Evolutionary conservation across 768 basidiomycete species (phyloP).

Genomic region (Leccinum incarnatum): DNA sequence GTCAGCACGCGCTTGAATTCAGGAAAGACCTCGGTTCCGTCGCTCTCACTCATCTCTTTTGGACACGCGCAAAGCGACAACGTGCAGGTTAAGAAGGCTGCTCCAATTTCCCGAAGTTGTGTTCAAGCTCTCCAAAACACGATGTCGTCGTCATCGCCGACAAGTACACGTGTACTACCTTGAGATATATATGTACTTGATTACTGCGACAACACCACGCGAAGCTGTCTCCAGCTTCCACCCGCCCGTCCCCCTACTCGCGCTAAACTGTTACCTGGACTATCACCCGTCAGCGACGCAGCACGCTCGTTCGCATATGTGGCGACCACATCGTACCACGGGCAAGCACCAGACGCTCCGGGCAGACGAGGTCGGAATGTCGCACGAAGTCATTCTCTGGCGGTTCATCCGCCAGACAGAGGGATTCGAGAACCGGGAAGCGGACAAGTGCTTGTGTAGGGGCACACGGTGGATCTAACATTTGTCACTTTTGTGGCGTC

Average conservation of each 20-base stretch:
- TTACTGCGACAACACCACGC: conserved; percentile 60
- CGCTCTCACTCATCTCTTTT: conserved; percentile 78
- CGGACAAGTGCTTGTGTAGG: conserved; percentile 45
- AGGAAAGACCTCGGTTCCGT: conserved; percentile 87
- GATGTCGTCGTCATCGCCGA: conserved; percentile 85
- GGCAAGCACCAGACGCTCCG: conserved; percentile 83
- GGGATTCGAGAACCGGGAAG: conserved; percentile 53
- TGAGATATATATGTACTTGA: not conserved
- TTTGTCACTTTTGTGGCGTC: conserved; percentile 31
- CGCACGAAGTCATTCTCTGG: conserved; percentile 82
- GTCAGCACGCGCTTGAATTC: not conserved
- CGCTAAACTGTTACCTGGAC: conserved; percentile 71
- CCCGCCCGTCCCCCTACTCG: conserved; percentile 71
- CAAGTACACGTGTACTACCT: conserved; percentile 51
- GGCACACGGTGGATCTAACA: conserved; percentile 1
- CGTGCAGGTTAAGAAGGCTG: conserved; percentile 72
- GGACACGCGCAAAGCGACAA: conserved; percentile 96
- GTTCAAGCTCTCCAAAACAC: conserved; percentile 51
- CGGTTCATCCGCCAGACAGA: conserved; percentile 45
- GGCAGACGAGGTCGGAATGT: conserved; percentile 47
- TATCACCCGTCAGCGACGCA: conserved; percentile 48
- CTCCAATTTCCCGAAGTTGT: conserved; percentile 70
- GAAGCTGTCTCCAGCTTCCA: conserved; percentile 42
- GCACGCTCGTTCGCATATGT: conserved; percentile 64
- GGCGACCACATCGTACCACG: conserved; percentile 75